Conservation (phyloP, 208 protist genomes). For the Tetramitus jugosus region DNA sequence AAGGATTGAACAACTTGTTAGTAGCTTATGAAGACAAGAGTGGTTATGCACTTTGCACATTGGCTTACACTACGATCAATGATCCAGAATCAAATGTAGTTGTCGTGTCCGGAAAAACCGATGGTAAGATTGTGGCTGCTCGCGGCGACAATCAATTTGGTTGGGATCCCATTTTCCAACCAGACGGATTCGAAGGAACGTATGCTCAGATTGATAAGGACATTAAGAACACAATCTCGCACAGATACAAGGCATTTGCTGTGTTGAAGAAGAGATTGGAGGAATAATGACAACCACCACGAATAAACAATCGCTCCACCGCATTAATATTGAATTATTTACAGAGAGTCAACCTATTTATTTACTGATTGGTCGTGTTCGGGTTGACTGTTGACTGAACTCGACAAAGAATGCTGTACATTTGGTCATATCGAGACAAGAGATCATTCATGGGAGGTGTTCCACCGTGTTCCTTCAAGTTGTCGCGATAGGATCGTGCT, state of each 20-base stretch:
- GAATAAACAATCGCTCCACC: too few relatives aligned
- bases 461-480: too few relatives aligned
- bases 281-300: too few relatives aligned
- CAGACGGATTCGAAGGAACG: slow-evolving; percentile 53
- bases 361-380: too few relatives aligned
- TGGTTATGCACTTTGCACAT: slow-evolving; percentile 68
- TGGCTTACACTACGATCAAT: slow-evolving; percentile 41
- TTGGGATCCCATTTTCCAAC: slow-evolving; percentile 93
- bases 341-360: too few relatives aligned
- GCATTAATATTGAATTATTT: too few relatives aligned
- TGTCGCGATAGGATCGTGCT: too few relatives aligned
- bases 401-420: too few relatives aligned
- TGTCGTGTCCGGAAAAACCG: slow-evolving; percentile 51
- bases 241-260: slow-evolving; percentile 13
- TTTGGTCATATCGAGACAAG: too few relatives aligned
- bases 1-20: slow-evolving; percentile 80
- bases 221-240: background rate
- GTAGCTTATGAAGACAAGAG: slow-evolving; percentile 69
- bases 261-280: too few relatives aligned
- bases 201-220: slow-evolving; percentile 64
- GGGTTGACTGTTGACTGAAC: too few relatives aligned
- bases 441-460: too few relatives aligned
- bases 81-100: slow-evolving; percentile 51
- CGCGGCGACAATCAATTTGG: slow-evolving; percentile 66
- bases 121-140: slow-evolving; percentile 55